Conservation (phyloP, 2,329 filamentous ascomycete species). For the Aspergillus neotritici region DNA sequence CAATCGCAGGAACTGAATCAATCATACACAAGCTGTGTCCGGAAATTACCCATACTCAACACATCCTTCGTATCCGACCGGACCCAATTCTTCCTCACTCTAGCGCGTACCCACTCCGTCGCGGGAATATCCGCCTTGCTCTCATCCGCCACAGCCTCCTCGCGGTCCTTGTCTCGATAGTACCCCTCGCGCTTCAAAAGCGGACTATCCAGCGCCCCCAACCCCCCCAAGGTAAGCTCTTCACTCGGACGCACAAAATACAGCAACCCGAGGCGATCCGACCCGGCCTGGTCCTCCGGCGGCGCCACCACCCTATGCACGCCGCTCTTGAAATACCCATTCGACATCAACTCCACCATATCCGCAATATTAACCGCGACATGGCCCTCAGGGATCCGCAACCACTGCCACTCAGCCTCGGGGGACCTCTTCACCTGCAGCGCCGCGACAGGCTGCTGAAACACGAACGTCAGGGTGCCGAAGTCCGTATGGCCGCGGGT, state of each 20-base stretch:
- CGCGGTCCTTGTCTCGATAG: conserved; percentile 7
- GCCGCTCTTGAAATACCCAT: conserved; percentile 45
- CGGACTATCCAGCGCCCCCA: conserved; percentile 26
- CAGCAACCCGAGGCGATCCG: conserved; percentile 35
- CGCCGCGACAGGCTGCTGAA: conserved; percentile 53
- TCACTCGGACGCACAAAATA: conserved; percentile 43
- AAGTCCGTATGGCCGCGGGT: conserved; percentile 52
- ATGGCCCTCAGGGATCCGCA: conserved; percentile 42
- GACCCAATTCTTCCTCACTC: conserved; percentile 27
- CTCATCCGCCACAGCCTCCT: conserved; percentile 11
- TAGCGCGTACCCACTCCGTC: conserved; percentile 21
- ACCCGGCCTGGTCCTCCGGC: conserved; percentile 40
- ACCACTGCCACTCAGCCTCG: conserved; percentile 46
- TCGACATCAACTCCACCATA: conserved; percentile 44
- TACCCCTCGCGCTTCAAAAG: conserved; percentile 30
- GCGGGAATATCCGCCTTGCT: conserved; percentile 12
- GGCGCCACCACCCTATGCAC: conserved; percentile 45
- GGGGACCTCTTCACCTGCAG: conserved; percentile 48
- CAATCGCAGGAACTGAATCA: background rate
- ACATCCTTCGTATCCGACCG: conserved; percentile 8
- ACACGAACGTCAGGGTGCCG: conserved; percentile 52
- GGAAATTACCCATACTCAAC: conserved; percentile 6
- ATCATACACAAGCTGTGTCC: conserved; percentile 5
- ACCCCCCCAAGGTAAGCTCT: conserved; percentile 22
- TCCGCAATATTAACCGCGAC: conserved; percentile 51